These are phyloP conservation scores for Monosporascus sp. DNA, from an alignment of 2,329 filamentous ascomycete genomes.

Conservation along the genomic window DNA sequence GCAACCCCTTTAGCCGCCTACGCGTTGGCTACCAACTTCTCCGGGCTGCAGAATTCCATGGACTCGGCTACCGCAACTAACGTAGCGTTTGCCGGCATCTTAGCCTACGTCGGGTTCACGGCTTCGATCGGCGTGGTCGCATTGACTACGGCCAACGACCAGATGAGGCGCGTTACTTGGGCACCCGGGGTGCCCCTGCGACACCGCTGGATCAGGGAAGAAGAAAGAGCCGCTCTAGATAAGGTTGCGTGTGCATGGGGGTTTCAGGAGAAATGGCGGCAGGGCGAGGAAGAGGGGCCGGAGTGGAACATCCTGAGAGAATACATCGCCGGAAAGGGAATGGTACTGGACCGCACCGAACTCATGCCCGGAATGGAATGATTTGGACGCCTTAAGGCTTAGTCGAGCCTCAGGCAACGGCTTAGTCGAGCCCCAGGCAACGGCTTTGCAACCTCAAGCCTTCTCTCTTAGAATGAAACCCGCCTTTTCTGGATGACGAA, in stretches of 20 bases:
- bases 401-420: not conserved
- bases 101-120: slow-evolving; percentile 79
- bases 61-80: slow-evolving; percentile 68
- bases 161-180: slow-evolving; percentile 94
- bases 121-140: slow-evolving; percentile 79
- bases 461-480: too few relatives aligned
- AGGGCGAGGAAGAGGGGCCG: slow-evolving; percentile 84
- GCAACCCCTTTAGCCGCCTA: slow-evolving; percentile 65
- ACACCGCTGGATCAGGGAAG: slow-evolving; percentile 81
- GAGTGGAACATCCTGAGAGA: slow-evolving; percentile 86
- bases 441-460: too few relatives aligned
- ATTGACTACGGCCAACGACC: slow-evolving; percentile 82
- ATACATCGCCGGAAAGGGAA: slow-evolving; percentile 75
- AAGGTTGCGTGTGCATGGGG: slow-evolving; percentile 85
- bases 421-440: not conserved
- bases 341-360: slow-evolving; percentile 85
- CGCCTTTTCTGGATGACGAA: too few relatives aligned
- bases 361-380: slow-evolving; percentile 90
- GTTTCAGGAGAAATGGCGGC: slow-evolving; percentile 72
- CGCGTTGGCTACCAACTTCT: slow-evolving; percentile 61
- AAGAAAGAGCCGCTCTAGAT: slow-evolving; percentile 84
- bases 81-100: slow-evolving; percentile 72
- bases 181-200: slow-evolving; percentile 72
- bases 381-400: not conserved
- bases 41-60: slow-evolving; percentile 68